A percentile compares a stretch with the other conserved stretches of the same genome.
Evolutionary conservation across 345 rosid genomes (phyloP).

Genomic region (Gossypium turneri): DNA sequence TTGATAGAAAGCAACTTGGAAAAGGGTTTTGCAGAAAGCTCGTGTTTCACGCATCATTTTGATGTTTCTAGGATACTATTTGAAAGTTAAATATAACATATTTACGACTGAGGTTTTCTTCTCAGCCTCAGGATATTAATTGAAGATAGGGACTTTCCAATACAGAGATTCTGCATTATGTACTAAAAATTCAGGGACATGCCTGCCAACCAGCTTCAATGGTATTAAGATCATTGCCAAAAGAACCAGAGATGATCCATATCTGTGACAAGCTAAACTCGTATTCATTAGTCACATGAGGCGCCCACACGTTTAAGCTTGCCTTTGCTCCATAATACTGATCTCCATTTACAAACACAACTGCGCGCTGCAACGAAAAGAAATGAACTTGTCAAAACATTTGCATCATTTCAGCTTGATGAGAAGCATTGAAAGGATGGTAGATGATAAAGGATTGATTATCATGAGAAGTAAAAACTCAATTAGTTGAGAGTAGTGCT

Average conservation of each 20-base stretch:
- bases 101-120: not conserved
- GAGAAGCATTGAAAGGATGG: not conserved
- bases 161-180: not conserved
- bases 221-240: conserved; percentile 84
- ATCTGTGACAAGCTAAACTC: conserved; percentile 92
- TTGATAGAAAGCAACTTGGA: conserved; percentile 4
- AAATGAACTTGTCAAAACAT: not conserved
- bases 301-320: conserved; percentile 86
- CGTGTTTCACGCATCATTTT: not conserved
- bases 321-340: conserved; percentile 92
- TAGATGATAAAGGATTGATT: not conserved
- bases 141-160: not conserved
- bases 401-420: not conserved
- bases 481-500: not conserved
- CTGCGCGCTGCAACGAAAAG: conserved; percentile 67
- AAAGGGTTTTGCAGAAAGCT: not conserved
- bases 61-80: not conserved
- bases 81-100: not conserved
- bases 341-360: conserved; percentile 74
- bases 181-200: conserved; percentile 2
- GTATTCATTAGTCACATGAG: conserved; percentile 59
- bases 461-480: not conserved
- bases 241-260: conserved; percentile 95
- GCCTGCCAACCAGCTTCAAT: conserved; percentile 99
- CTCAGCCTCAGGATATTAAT: not conserved